Base-by-base conservation (phyloP, 2,329 filamentous ascomycete genomes). In the Fusarium sp. region DNA sequence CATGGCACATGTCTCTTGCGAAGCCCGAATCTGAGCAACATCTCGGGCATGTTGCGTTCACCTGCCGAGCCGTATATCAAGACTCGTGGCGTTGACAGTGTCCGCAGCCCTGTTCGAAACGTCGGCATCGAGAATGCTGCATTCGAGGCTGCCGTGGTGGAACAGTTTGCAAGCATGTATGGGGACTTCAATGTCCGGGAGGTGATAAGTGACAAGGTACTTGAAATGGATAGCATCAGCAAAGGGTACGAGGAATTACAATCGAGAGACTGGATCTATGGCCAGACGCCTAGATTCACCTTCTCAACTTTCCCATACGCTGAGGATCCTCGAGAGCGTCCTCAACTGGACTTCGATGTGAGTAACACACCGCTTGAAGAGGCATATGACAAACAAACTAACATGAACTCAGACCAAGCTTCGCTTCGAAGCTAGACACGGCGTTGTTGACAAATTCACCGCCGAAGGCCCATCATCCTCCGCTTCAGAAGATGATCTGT, bases 1-100 rank as follows among this genome's bases (percentile, higher is more conserved):
- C 96, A 99, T 81, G 96, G 95, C 11, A 99, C 96, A 0, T 96
- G 94, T 76, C 85, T 99, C 45, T 85, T 98, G 4, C 85, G 87
- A 37, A 95, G 93, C 58, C 91, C 92, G 4, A 93, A 97, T 77
- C 83, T 98, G 44, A 80, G 83, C 33, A 82, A 85, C 42, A 92
- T 98, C 32, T 89, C 90, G 3, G 81, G 86, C 5, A 89, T 95
- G 76, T 81, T 99, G 70, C 87, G 89, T 26, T 94, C 93, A n/a
- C 93, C 94, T 0, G 93, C 92, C 0, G 91, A 90, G 73, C 85
- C 86, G 0, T 95, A 89, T 77, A 91, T 98, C 76, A 89, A 89
- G 68, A 93, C 93, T 0, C 91, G 92, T 66, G 96, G 96, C 0
- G 95, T 98, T 2, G 94, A 96, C 75, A 98, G 95, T 78, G 94